These are phyloP conservation scores for Colletotrichum eleusines DNA, from an alignment of 2,329 filamentous ascomycete genomes.

Conservation along the genomic window DNA sequence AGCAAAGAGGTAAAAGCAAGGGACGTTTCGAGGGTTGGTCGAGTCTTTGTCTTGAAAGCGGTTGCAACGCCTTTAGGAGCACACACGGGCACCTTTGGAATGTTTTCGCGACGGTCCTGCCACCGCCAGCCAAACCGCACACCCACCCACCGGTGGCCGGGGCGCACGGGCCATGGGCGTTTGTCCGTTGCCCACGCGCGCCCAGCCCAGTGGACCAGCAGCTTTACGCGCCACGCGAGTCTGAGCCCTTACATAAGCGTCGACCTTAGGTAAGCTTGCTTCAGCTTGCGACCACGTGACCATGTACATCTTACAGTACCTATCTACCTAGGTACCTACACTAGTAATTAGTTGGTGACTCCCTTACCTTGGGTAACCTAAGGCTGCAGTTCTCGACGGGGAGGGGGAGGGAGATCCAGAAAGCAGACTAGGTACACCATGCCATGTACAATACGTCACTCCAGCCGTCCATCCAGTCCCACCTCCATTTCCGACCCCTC, in stretches of 20 bases:
- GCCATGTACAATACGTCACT: neutral
- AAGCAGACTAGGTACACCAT: neutral
- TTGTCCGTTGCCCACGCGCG: constrained; percentile 30
- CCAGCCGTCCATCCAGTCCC: constrained; percentile 2
- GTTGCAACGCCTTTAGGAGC: constrained; percentile 18
- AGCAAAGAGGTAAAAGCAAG: constrained; percentile 13
- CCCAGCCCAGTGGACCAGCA: neutral
- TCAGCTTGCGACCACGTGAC: constrained; percentile 19
- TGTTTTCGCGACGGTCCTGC: constrained; percentile 38
- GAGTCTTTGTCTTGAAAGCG: constrained; percentile 32
- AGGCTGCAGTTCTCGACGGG: constrained; percentile 8
- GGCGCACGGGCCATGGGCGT: constrained; percentile 25
- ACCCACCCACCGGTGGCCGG: constrained; percentile 1
- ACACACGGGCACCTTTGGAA: constrained; percentile 19
- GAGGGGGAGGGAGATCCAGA: neutral
- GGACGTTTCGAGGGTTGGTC: constrained; percentile 28
- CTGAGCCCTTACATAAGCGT: constrained; percentile 16
- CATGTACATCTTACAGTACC: too few relatives aligned
- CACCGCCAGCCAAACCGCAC: constrained; percentile 22
- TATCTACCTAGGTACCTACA: too few relatives aligned
- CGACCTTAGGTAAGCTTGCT: constrained; percentile 7
- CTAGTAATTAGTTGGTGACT: too few relatives aligned
- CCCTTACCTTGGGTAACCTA: too few relatives aligned
- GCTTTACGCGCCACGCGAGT: constrained; percentile 21
- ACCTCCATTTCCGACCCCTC: constrained; percentile 27